phyloP scores from a whole-genome alignment of 768 basidiomycete species.

The Hypsizygus marmoreus region DNA sequence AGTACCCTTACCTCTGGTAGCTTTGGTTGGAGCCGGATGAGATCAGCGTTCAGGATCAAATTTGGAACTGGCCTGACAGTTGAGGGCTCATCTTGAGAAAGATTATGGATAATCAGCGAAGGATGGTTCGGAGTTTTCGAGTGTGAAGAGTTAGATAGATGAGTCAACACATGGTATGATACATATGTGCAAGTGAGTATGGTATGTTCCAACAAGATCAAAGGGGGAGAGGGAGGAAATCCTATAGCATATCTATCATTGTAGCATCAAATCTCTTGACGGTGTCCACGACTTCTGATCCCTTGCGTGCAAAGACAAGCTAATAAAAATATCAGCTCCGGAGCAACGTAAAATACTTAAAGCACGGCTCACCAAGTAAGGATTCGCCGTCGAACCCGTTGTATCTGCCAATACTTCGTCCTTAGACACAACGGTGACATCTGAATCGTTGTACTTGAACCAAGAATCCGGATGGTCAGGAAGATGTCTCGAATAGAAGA shows the following conservation, averaged over 20 bases:
- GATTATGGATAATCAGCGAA: no score
- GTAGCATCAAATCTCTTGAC: constrained; percentile 64
- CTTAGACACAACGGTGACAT: constrained; percentile 73
- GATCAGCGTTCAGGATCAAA: no score
- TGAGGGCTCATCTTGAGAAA: no score
- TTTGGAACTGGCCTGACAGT: no score
- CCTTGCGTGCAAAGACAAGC: constrained; percentile 86
- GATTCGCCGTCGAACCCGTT: constrained; percentile 88
- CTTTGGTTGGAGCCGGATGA: no score
- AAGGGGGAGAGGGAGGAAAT: constrained; percentile 4
- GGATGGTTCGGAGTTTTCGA: no score
- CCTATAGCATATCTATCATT: constrained; percentile 20
- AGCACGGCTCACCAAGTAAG: constrained; percentile 66
- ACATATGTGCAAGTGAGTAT: constrained; percentile 12
- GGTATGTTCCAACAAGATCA: constrained; percentile 9
- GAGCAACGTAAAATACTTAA: neutral
- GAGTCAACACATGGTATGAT: constrained; percentile 9
- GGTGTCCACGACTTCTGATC: constrained; percentile 76
- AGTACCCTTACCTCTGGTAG: no score
- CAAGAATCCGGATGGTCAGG: constrained; percentile 80
- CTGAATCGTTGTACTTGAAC: constrained; percentile 97
- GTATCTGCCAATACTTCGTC: constrained; percentile 88
- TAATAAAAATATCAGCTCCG: constrained; percentile 27
- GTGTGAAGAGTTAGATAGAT: no score
- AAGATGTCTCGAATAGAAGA: constrained; percentile 90